These are phyloP conservation scores for Oryza meridionalis DNA, from an alignment of 176 grass and related monocot genomes.

Conservation along the genomic window DNA sequence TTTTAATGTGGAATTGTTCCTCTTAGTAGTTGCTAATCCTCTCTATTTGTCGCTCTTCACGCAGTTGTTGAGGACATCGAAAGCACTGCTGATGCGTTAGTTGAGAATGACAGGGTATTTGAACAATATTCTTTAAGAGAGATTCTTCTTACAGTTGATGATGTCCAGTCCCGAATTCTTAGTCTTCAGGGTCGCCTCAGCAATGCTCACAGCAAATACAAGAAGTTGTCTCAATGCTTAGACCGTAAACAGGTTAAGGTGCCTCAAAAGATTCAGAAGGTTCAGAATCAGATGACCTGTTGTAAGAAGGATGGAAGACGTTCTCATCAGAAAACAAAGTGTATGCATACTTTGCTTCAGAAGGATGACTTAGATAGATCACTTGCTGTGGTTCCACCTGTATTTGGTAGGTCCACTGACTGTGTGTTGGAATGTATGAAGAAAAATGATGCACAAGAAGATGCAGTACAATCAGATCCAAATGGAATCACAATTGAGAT, in stretches of 20 bases:
- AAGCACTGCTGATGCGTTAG: conserved; percentile 52
- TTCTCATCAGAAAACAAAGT: conserved; percentile 24
- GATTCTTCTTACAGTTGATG: conserved; percentile 72
- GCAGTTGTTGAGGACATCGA: conserved; percentile 54
- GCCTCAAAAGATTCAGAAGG: conserved; percentile 35
- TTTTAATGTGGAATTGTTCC: not conserved
- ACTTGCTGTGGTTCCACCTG: not conserved
- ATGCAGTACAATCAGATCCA: not conserved
- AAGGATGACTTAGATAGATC: conserved; percentile 1
- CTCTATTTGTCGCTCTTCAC: conserved; percentile 1
- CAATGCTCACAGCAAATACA: conserved; percentile 35
- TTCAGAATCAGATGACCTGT: not conserved
- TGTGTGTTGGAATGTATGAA: conserved; percentile 4
- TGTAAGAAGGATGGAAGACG: conserved; percentile 22
- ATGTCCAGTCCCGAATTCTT: conserved; percentile 54
- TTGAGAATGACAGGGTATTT: conserved; percentile 30
- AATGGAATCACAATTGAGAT: conserved; percentile 30
- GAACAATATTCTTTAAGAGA: conserved; percentile 59
- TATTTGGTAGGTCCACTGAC: conserved; percentile 15
- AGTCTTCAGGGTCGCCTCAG: conserved; percentile 54
- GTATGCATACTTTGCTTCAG: not conserved
- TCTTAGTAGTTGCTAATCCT: conserved; percentile 1
- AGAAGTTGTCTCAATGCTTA: conserved; percentile 5
- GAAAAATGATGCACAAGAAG: not conserved
- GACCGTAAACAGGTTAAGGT: conserved; percentile 27